Base-by-base conservation (phyloP, 1,284 basidiomycete species). In the Volvariella surrecta region DNA sequence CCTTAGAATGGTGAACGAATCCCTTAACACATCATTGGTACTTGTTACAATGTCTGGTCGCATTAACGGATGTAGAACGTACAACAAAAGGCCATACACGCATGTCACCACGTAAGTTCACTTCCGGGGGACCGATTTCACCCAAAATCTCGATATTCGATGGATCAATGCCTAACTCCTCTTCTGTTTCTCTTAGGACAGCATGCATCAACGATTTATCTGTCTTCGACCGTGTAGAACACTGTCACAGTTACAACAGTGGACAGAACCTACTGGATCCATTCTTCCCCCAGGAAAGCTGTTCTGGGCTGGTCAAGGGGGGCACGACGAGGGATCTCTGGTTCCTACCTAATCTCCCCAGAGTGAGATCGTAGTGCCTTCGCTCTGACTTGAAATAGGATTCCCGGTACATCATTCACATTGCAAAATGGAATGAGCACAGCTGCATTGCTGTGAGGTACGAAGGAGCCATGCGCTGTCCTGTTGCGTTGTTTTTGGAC, bases 281-380 rank as follows among this genome's bases (percentile, higher is more conserved):
- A 80, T 70, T 46, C 70, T 68, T 9, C 87, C 85, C n/a, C 87
- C 85, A 28, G 86, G 84, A 62, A 87, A 89, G 66, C 86, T 89
- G 53, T 28, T 28, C 21, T 28, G 19, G 38, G 30, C 43, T 22
- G 37, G 17, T 35, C 8, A 35, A 28, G 11, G 6, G 24, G 20
- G 11, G 11, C 11, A 6, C 20, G 21, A 39, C 15, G 16, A 6
- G 15, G 13, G 16, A 28, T 24, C 13, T 34, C n/a, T 16, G n/a
- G 15, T n/a, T 15, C 18, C 34, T 55, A 84, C 86, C 86, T 85
- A 28, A 89, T 77, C 67, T 89, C 84, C n/a, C 87, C 85, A 0
- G 82, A 79, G 61, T 89, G 86, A 30, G 68, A 71, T 50, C 84
- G 69, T 45, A 88, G 59, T 45, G 66, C 56, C 43, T 73, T 72